Evolutionary conservation across 2,329 filamentous ascomycete genomes (phyloP), one percentile per base, ranked within the genome.

Genomic region (Lachnellula arida): DNA sequence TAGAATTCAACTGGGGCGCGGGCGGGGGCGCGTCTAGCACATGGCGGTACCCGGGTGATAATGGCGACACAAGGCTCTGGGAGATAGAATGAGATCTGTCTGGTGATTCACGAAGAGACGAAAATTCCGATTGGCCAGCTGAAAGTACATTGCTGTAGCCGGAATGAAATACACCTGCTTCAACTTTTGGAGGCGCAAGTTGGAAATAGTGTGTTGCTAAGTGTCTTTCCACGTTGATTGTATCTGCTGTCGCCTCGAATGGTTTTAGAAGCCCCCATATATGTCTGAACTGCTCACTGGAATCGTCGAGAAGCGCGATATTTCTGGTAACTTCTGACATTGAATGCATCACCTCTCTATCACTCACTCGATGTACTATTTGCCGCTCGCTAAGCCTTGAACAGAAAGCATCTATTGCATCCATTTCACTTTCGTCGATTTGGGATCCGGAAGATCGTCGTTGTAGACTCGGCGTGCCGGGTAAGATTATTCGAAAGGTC

Each of bases 171-270:
- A 59, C 58, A 9, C 59, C 59, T 9, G 55, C 59, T 14, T 68
- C 65, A 1, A 51, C n/a, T 58, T 70, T 72, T 12, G 70, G 69
- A 7, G 70, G 65, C 7, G 49, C 46, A 17, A 73, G 54, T 51
- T 71, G 70, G 53, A 74, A 74, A 42, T 70, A 67, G 2, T 44
- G 22, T 32, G 65, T 68, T 6, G 70, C 66, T 9, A 72, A 53
- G 57, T 75, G 73, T 35, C 72, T 59, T 59, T 74, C 72, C 7
- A 73, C 66, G 50, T 71, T 71, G 46, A 74, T 68, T 1, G 72
- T 69, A 52, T 74, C 71, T 2, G 70, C 67, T 55, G 73, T 70
- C 3, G 69, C 65, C 42, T 73, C 69, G 17, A 75, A 63, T 0
- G 70, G 67, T 37, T 68, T 70, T 1, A 75, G 59, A 6, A 70